Evolutionary conservation across 768 basidiomycete genomes (phyloP).

Genomic region (Suillus occidentalis): DNA sequence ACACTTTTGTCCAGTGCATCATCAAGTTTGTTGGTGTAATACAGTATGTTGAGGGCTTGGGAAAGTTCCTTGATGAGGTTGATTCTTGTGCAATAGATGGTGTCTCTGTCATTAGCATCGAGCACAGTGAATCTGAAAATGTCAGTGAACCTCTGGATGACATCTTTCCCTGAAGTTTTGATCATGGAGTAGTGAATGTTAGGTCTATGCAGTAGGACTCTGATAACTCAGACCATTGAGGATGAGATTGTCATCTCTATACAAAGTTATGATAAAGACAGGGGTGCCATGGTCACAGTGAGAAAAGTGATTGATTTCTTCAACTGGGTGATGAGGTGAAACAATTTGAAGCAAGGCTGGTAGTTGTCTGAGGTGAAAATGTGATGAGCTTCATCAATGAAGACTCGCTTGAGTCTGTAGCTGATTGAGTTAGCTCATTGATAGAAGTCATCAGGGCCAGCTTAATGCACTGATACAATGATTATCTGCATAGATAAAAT

Average conservation of each 20-base stretch:
- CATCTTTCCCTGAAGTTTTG: rapidly evolving
- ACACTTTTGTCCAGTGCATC: background rate
- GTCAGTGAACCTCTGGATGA: background rate
- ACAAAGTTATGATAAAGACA: conserved; percentile 8
- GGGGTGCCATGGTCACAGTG: conserved; percentile 5
- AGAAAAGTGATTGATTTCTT: conserved; percentile 15
- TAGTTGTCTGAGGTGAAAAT: conserved; percentile 10
- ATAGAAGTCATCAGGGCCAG: background rate
- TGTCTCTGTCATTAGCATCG: background rate
- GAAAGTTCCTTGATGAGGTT: conserved; percentile 5
- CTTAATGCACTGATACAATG: conserved; percentile 13
- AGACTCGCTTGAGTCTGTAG: background rate
- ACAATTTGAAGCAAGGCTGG: conserved; percentile 11
- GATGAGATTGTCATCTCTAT: background rate
- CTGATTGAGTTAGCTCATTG: conserved; percentile 1
- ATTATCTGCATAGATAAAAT: background rate
- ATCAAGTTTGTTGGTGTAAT: conserved; percentile 9
- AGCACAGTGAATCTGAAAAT: background rate
- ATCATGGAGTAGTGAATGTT: conserved; percentile 6
- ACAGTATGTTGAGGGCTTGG: background rate
- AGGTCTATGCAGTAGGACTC: background rate
- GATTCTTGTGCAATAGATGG: conserved; percentile 7
- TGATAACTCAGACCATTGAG: background rate
- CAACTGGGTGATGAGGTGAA: conserved; percentile 4
- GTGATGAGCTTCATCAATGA: conserved; percentile 15